Evolutionary conservation across 305 asterid species (phyloP).

Genomic region (Caryopteris hybrid): DNA sequence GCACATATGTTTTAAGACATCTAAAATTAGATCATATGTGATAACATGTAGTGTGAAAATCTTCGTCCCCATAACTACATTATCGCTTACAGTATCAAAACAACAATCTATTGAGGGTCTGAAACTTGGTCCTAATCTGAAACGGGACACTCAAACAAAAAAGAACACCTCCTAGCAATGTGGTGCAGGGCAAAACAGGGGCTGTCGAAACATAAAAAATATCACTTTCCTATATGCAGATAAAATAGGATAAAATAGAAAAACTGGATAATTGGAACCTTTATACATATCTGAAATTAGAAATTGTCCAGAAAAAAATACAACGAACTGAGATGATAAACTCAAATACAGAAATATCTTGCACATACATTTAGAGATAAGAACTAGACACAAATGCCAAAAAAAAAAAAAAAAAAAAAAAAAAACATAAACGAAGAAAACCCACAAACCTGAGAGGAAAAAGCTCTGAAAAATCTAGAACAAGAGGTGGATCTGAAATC

Average conservation of each 20-base stretch:
- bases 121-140: neutral
- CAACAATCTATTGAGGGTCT: neutral
- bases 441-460: slow-evolving; percentile 32
- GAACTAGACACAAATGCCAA: no score
- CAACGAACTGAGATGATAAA: no score
- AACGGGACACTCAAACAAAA: neutral
- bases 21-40: neutral
- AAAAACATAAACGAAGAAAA: no score
- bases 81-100: neutral
- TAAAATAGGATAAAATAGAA: no score
- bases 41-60: neutral
- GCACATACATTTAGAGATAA: neutral
- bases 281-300: neutral
- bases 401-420: no score
- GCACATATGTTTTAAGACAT: neutral
- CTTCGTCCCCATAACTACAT: neutral
- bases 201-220: neutral
- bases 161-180: neutral
- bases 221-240: neutral
- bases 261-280: slow-evolving; percentile 1
- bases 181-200: neutral
- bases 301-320: no score
- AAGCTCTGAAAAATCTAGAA: slow-evolving; percentile 29
- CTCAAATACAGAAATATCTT: neutral
- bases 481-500: slow-evolving; percentile 30